Base-by-base conservation (phyloP, 805 yeast species). In the Starmera amethionina region DNA sequence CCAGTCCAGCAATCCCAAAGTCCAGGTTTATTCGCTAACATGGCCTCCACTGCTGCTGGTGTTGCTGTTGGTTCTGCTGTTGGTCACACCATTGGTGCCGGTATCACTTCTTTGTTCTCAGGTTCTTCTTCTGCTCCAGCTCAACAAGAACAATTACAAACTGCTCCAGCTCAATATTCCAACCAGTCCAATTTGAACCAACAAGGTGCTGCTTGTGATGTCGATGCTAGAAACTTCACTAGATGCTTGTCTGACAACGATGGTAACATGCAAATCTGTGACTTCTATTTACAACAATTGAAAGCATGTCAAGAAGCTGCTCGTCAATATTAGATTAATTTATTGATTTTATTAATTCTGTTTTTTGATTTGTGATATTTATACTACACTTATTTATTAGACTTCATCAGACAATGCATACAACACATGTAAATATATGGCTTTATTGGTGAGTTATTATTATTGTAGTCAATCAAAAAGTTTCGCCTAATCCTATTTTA, bases 31-130 rank as follows among this genome's bases (percentile, higher is more conserved):
- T 89, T 90, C 56, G 84, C 90, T 44, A 95, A 93, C 68, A 93
- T 93, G 98, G 97, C 97, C 32, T 73, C 95, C 37, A 93, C 98
- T 37, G 98, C 98, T 41, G 98, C 97, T 38, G 98, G 98, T 79
- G 98, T 93, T 35, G 98, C 97, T 40, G 97, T 93, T 42, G 98
- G 98, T 55, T 86, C 96, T 39, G 82, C 97, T 46, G 80, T 90
- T 41, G 98, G 98, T 46, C 98, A 93, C 73, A 87, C 97, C 33
- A 51, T 90, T 43, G 97, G 97, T 67, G 95, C 95, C 46, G 97
- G 97, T 55, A 68, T 93, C 54, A 79, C 95, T 38, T 73, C 86
- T 38, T 65, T 93, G 75, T 90, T 90, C 55, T 87, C 95, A 40
- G 95, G 95, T 41, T 75, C 85, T 32, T 69, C 80, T 27, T 74